These are phyloP conservation scores for Helianthus tuberosus DNA, from an alignment of 129 eudicot genomes.

Conservation along the genomic window DNA sequence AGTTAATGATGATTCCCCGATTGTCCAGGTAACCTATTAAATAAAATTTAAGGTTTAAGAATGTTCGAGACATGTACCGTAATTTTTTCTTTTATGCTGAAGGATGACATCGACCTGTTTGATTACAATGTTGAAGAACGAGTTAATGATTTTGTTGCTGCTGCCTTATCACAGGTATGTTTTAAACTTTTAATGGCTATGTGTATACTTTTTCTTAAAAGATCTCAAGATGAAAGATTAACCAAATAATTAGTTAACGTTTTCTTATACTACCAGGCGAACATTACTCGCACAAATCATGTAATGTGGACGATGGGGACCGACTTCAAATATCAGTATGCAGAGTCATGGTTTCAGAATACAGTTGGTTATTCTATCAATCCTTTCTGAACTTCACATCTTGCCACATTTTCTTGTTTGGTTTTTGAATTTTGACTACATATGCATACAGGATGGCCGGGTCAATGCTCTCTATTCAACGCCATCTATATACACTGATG, in stretches of 20 bases:
- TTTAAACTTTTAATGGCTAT: neutral
- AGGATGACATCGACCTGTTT: constrained; percentile 82
- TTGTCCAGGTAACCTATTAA: constrained; percentile 63
- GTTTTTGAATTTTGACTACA: too few relatives aligned
- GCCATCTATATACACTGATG: too few relatives aligned
- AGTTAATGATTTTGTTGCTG: constrained; percentile 86
- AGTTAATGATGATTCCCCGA: constrained; percentile 59
- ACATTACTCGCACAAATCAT: constrained; percentile 82
- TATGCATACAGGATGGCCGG: too few relatives aligned
- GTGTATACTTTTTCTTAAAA: neutral
- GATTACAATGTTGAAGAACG: constrained; percentile 97
- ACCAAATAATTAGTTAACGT: neutral
- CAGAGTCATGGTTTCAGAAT: too few relatives aligned
- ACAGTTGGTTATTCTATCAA: too few relatives aligned
- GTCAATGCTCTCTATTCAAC: too few relatives aligned
- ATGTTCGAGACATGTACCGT: constrained; percentile 26
- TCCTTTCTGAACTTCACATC: too few relatives aligned
- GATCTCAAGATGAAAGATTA: constrained; percentile 9
- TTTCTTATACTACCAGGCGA: constrained; percentile 49
- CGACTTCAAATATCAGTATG: too few relatives aligned
- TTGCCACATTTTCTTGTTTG: too few relatives aligned
- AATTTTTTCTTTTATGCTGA: constrained; percentile 26
- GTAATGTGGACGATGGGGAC: constrained; percentile 92
- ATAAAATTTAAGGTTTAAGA: constrained; percentile 8
- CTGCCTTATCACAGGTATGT: constrained; percentile 73